These are phyloP conservation scores for Pseudocercospora fijiensis DNA, from an alignment of 2,329 filamentous ascomycete species.

Conservation along the genomic window DNA sequence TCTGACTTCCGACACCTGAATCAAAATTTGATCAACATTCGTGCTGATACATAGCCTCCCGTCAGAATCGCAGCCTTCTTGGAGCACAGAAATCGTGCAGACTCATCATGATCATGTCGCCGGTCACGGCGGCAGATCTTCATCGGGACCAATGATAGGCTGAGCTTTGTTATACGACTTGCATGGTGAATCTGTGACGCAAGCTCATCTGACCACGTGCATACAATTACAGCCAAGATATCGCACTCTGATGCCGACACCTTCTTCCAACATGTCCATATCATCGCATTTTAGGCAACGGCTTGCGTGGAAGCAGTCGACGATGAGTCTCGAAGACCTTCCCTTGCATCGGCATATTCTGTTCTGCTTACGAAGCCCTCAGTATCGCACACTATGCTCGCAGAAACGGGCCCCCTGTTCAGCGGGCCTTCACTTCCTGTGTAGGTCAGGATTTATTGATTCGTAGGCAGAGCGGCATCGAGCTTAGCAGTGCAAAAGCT, in stretches of 20 bases:
- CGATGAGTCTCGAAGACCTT: not conserved
- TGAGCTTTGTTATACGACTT: not conserved
- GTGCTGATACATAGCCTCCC: not conserved
- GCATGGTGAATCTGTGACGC: not conserved
- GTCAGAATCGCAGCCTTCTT: not conserved
- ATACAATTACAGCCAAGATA: not conserved
- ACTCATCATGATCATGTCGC: not conserved
- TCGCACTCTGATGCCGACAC: not conserved
- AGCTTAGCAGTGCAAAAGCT: not conserved
- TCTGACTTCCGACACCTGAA: not conserved
- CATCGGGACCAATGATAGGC: not conserved
- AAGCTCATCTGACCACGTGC: not conserved
- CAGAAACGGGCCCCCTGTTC: not conserved
- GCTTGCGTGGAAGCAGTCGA: not conserved
- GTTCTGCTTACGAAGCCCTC: not conserved
- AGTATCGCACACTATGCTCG: not conserved
- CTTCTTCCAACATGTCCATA: not conserved
- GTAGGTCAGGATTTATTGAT: conserved; percentile 4
- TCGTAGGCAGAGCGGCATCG: not conserved
- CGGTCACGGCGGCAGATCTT: not conserved
- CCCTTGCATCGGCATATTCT: not conserved
- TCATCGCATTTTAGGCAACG: not conserved
- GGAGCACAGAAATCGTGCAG: not conserved
- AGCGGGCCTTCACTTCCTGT: not conserved
- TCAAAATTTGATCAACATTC: not conserved